phyloP scores from a whole-genome alignment of 371 early-diverging fungal species.

The Sporodiniella umbellata region DNA sequence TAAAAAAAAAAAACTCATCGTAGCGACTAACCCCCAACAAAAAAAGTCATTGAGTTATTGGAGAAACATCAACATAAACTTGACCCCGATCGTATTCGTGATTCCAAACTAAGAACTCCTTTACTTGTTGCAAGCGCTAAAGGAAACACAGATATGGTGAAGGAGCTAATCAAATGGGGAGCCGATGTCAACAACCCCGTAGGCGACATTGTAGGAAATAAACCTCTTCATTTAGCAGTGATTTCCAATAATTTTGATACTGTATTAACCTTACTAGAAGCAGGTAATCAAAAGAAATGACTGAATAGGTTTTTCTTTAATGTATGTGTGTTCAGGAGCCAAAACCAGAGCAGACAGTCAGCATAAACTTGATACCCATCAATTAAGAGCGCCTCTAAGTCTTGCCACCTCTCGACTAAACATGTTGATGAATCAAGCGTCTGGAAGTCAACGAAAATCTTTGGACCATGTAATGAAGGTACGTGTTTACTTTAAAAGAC shows the following conservation, averaged over 20 bases:
- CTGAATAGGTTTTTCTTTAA: no score
- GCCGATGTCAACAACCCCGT: conserved; percentile 45
- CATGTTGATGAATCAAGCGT: conserved; percentile 22
- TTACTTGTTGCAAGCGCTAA: conserved; percentile 45
- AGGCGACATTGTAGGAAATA: conserved; percentile 49
- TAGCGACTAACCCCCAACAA: no score
- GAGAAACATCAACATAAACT: conserved; percentile 21
- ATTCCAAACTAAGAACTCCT: conserved; percentile 44
- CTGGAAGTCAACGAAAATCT: neutral
- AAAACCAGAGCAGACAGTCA: neutral
- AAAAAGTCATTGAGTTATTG: conserved; percentile 24
- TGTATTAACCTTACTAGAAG: conserved; percentile 37
- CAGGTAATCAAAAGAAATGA: no score
- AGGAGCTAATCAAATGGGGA: conserved; percentile 29
- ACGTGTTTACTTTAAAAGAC: no score
- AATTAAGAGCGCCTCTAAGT: conserved; percentile 27
- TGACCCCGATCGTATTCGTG: conserved; percentile 43
- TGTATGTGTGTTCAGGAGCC: no score
- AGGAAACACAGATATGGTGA: conserved; percentile 38
- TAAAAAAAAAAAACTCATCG: conserved; percentile 1
- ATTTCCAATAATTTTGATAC: conserved; percentile 44
- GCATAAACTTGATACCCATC: neutral
- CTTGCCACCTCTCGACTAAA: conserved; percentile 40
- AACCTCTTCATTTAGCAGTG: conserved; percentile 44
- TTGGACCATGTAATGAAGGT: conserved; percentile 27